Base-by-base conservation (phyloP, 139 green algal species). In the Chlamydomonas sp. region DNA sequence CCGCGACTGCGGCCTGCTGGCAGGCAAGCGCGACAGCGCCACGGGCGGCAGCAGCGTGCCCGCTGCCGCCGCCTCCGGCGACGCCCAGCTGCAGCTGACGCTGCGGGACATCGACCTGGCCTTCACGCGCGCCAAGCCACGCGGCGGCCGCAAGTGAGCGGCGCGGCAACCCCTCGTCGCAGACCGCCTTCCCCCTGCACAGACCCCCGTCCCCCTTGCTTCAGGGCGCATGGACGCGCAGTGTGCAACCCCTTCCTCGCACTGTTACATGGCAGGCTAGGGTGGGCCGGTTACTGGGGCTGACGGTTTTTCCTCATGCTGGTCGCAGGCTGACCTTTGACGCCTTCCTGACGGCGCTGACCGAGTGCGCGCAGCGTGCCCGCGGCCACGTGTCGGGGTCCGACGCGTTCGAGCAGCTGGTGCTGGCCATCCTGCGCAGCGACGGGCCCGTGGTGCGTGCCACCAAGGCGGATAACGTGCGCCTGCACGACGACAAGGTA, bases 401-500 rank as follows among this genome's bases (percentile, higher is more conserved):
- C 57, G 6, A 63, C 10, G 60, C 17, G 15, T 79, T 93, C 78
- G 84, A 86, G 62, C 88, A 79, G 0, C 62, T 93, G 49, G 87
- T 87, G 15, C 67, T 79, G 7, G 6, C 9, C 17, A 66, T 95
- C 4, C 80, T 95, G 77, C 16, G 58, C 4, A 61, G 76, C 12
- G 72, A 82, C 2, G 90, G 92, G 0, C 92, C 92, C 17, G 31
- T 89, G 8, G 83, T 77, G 59, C 82, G 76, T 5, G 90, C 81
- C 85, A 93, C 90, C 18, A 78, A 81, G 68, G 77, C 92, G 14
- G 85, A 90, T n/a, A 89, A 78, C 71, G 88, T 93, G 67, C 91
- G 92, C 6, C 90, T 93, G 72, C 89, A 92, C 77, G 92, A 94
- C 73, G 92, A 94, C 89, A 90, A 90, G 84, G 89, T 91, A 62